Percentiles rank a stretch among this genome's conserved stretches.
These are phyloP conservation scores for Dalbergia cultrata DNA, from an alignment of 306 rosid genomes.

Conservation along the genomic window DNA sequence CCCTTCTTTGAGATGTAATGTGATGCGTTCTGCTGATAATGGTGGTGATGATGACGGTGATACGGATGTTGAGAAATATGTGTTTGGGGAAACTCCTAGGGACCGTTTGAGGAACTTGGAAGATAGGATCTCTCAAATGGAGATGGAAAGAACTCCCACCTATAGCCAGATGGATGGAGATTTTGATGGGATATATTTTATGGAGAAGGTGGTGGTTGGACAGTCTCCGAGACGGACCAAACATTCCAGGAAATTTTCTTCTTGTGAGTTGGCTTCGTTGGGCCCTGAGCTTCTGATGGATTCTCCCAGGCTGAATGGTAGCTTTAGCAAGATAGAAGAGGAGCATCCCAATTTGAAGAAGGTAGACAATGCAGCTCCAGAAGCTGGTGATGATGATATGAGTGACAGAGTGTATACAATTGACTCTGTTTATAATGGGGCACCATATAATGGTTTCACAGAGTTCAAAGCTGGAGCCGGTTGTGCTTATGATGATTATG, in stretches of 20 bases:
- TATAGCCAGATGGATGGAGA: conserved; percentile 71
- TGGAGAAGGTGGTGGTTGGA: conserved; percentile 86
- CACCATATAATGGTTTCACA: conserved; percentile 51
- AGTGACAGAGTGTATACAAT: conserved; percentile 86
- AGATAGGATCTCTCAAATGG: conserved; percentile 82
- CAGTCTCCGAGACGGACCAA: conserved; percentile 72
- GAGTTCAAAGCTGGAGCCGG: conserved; percentile 65
- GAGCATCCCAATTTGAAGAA: conserved; percentile 66
- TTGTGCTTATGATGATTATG: conserved; percentile 54
- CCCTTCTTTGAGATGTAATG: conserved; percentile 84
- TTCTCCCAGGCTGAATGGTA: conserved; percentile 60
- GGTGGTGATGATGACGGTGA: conserved; percentile 66
- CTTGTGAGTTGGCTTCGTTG: conserved; percentile 67
- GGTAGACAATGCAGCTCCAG: conserved; percentile 70
- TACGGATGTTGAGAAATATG: conserved; percentile 81
- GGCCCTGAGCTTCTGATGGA: conserved; percentile 58
- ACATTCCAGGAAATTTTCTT: conserved; percentile 68
- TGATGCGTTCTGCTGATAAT: conserved; percentile 56
- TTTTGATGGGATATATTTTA: conserved; percentile 53
- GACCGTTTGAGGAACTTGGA: conserved; percentile 76
- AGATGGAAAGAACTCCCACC: conserved; percentile 83
- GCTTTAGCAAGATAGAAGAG: conserved; percentile 75
- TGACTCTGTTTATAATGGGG: conserved; percentile 74
- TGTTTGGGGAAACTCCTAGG: conserved; percentile 85
- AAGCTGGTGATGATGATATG: conserved; percentile 72